Evolutionary conservation across 495 filamentous ascomycete species (phyloP).

Genomic region (Opeltia flavorubescens): DNA sequence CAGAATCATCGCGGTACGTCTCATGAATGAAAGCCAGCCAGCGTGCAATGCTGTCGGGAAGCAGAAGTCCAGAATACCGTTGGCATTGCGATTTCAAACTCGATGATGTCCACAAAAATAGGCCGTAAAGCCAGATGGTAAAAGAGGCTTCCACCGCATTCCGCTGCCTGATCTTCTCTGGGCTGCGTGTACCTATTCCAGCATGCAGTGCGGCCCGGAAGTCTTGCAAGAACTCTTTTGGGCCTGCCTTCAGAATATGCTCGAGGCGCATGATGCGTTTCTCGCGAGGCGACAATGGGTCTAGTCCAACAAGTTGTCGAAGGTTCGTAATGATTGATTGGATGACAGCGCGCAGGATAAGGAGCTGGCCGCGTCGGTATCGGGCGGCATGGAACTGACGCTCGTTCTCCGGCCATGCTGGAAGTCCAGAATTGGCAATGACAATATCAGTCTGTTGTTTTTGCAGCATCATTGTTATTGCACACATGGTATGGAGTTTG

Average conservation of each 20-base stretch:
- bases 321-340: constrained; percentile 2
- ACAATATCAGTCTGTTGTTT: constrained; percentile 8
- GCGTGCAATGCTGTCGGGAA: constrained; percentile 1
- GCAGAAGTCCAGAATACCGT: neutral
- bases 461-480: constrained; percentile 15
- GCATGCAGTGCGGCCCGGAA: constrained; percentile 11
- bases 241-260: constrained; percentile 6
- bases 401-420: constrained; percentile 5
- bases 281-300: neutral
- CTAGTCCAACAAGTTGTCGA: neutral
- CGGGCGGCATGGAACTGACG: constrained; percentile 13
- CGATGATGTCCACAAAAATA: neutral
- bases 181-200: constrained; percentile 13
- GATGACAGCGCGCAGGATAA: constrained; percentile 8
- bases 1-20: neutral
- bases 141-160: constrained; percentile 13
- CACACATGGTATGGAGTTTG: constrained; percentile 11
- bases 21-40: neutral
- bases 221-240: constrained; percentile 8
- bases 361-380: constrained; percentile 12
- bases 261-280: constrained; percentile 10
- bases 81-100: neutral
- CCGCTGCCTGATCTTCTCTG: constrained; percentile 9
- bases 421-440: constrained; percentile 1
- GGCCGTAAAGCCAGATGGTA: constrained; percentile 13